Conservation (phyloP, 441 rosid species). For the Pelargonium australe region DNA sequence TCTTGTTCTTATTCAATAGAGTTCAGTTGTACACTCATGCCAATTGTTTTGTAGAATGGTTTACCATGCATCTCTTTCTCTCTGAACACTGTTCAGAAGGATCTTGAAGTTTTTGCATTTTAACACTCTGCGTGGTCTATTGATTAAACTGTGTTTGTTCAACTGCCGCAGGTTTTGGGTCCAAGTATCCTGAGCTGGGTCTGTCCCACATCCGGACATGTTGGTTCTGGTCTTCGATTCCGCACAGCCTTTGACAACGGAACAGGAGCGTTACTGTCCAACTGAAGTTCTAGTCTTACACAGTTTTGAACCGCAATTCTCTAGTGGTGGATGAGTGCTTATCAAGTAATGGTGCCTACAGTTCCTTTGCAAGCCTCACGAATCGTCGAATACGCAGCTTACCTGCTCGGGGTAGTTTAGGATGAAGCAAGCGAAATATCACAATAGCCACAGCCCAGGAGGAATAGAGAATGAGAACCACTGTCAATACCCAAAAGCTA, state of each 20-base stretch:
- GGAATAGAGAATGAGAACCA: background rate
- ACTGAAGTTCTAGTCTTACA: constrained; percentile 19
- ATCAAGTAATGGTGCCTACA: too few species aligned
- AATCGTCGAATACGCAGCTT: too few species aligned
- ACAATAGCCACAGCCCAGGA: background rate
- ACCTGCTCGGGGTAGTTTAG: too few species aligned
- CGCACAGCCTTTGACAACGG: constrained; percentile 49
- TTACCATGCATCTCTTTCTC: background rate
- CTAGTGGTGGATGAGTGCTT: too few species aligned
- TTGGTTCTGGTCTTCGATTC: constrained; percentile 66
- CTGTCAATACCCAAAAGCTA: background rate
- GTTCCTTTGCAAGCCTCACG: too few species aligned
- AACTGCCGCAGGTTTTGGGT: constrained; percentile 60
- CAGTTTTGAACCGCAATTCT: background rate
- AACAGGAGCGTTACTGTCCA: constrained; percentile 18
- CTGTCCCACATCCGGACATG: constrained; percentile 56
- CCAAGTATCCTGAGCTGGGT: constrained; percentile 68
- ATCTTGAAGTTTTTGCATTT: background rate
- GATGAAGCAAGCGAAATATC: background rate
- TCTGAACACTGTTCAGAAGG: background rate
- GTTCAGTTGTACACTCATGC: too few species aligned
- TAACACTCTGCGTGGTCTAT: background rate
- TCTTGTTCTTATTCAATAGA: too few species aligned
- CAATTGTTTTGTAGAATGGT: too few species aligned
- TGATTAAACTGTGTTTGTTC: background rate